Base-by-base conservation (phyloP, 305 asterid genomes). In the Salvia sclarea region DNA sequence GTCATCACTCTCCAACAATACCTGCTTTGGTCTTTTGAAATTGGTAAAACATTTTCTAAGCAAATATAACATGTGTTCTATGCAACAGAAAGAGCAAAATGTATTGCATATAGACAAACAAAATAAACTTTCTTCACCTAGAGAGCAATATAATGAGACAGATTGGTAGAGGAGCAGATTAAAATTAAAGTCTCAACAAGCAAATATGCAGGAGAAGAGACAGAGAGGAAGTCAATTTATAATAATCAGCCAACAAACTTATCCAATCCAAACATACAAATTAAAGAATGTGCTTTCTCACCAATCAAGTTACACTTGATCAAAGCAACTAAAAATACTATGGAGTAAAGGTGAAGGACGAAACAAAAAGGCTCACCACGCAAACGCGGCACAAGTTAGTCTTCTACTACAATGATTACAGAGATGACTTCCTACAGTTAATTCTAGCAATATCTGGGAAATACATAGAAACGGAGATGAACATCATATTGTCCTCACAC, bases 351-450 rank as follows among this genome's bases (percentile, higher is more conserved):
- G 17, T 33, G 66, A 66, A 52, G 28, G 49, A 77, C 58, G 66
- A 71, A 72, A 78, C 81, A 78, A 75, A 81, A 81, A 78, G 75
- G 81, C 81, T 70, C 65, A 75, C 82, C 85, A 78, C 82, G 75
- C 60, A 67, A 9, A 35, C 53, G 82, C 78, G 78, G 78, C 80
- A 70, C 66, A 21, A 45, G 77, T 64, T 71, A 69, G 81, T 71
- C 80, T 38, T 38, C 11, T 74, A 64, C 66, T 75, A 64, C 66
- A 70, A 66, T 72, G 76, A 69, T 74, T 79, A 69, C 76, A 74
- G 53, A 74, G 45, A 41, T 72, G 67, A 70, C 74, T 61, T 74
- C 75, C 79, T 74, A 75, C 58, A 4, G 75, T 73, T 72, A 68
- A 76, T 63, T 60, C 78, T 75, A 64, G 70, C 62, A 67, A 69